These are phyloP conservation scores for Botrytis paeoniae DNA, from an alignment of 2,329 filamentous ascomycete species.

Conservation along the genomic window DNA sequence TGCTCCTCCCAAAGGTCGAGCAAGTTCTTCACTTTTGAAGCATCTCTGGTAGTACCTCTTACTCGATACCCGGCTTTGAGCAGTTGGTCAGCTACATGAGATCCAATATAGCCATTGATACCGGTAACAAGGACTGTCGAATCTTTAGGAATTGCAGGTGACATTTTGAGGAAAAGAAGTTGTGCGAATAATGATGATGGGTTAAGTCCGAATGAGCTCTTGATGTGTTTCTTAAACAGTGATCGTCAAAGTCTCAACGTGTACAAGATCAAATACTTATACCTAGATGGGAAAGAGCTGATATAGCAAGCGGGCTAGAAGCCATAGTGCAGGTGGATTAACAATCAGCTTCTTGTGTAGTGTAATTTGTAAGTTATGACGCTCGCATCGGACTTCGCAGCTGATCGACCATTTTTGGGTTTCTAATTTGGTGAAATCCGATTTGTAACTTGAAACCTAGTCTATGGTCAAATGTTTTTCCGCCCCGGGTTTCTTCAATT, in stretches of 20 bases:
- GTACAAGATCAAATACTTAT: not conserved
- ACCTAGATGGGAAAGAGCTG: not conserved
- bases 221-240: not conserved
- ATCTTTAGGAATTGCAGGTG: slow-evolving; percentile 29
- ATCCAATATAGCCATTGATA: slow-evolving; percentile 43
- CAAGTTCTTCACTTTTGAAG: slow-evolving; percentile 39
- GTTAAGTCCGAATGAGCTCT: not conserved
- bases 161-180: not conserved
- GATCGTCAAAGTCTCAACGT: not conserved
- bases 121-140: slow-evolving; percentile 44
- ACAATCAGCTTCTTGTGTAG: not conserved
- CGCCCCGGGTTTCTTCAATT: not conserved
- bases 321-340: not conserved
- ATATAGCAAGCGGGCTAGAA: not conserved
- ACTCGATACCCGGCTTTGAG: slow-evolving; percentile 44
- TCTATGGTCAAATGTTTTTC: not conserved
- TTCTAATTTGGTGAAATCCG: not conserved
- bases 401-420: not conserved
- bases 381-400: not conserved
- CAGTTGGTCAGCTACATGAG: slow-evolving; percentile 42
- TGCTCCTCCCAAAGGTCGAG: slow-evolving; percentile 35
- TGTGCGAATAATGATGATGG: not conserved
- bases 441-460: not conserved
- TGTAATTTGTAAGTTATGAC: too few relatives aligned
- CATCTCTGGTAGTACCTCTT: slow-evolving; percentile 44